Evolutionary conservation across 1,139 yeast species (phyloP), one percentile per base, ranked within the genome.

Genomic region (Komagataea norvegica): DNA sequence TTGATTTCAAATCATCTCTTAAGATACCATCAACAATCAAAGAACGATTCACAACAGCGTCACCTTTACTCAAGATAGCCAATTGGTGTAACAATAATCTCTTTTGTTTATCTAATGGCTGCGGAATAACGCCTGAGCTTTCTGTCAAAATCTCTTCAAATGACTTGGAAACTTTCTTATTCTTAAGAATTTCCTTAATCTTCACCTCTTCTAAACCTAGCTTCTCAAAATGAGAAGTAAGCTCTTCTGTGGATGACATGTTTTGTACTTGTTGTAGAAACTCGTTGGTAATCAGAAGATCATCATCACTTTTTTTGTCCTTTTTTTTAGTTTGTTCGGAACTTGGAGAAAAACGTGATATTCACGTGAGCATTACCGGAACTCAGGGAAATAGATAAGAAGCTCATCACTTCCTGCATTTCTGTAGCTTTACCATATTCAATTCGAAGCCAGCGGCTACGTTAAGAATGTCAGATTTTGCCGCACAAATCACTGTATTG

Each of bases 121-220:
- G 54, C 17, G 56, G 57, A 25, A 54, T 49, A 29, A 60, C 54
- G 4, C 63, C 51, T 7, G 54, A 44, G 15, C 66, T 28, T 39
- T 73, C 72, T 23, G 61, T 57, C 37, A 84, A 67, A 43, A 88
- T 73, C 29, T 73, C 74, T 28, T 68, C 71, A 42, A 91, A 70
- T 1, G 94, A 76, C 25, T 67, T 65, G 15, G 93, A 75, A 25
- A 88, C 94, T 59, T 88, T 88, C 58, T 81, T 79, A 66, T 91
- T 91, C 61, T 86, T 89, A 43, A 77, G 60, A 40, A 87, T 79
- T 57, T 91, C 97, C 34, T 73, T 71, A 38, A 80, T 63, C 57
- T 81, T 80, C 49, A 78, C 71, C 19, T 82, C 93, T 49, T 72
- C 76, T 49, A 86, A 74, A 14, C 95, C 95, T 43, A 84, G 67